These are phyloP conservation scores for Nicotiana noctiflora DNA, from an alignment of 257 asterid species.

Conservation along the genomic window DNA sequence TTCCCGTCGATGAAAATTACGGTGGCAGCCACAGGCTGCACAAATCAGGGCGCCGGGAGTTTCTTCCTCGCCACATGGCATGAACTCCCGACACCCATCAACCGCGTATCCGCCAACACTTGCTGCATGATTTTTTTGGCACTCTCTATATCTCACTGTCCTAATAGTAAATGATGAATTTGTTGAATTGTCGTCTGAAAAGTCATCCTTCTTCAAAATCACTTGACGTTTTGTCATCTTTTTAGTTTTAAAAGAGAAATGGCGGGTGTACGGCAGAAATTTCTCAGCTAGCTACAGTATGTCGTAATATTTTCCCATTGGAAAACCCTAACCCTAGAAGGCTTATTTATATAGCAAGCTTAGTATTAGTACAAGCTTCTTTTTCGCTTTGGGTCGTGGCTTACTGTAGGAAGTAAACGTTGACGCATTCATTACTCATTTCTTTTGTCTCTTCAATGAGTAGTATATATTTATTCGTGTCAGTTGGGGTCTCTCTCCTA, in stretches of 20 bases:
- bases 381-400: not conserved
- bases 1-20: too few relatives aligned
- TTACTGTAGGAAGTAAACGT: not conserved
- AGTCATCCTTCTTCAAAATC: conserved; percentile 11
- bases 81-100: too few relatives aligned
- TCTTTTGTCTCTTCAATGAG: not conserved
- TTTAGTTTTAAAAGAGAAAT: not conserved
- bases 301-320: conserved; percentile 6
- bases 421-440: not conserved
- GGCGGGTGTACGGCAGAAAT: not conserved
- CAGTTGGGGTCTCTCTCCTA: not conserved
- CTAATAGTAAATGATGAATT: too few relatives aligned
- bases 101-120: too few relatives aligned
- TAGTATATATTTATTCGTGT: not conserved
- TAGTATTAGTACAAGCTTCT: not conserved
- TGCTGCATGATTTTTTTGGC: too few relatives aligned
- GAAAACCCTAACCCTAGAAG: conserved; percentile 54
- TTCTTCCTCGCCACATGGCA: too few relatives aligned
- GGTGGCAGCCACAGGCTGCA: too few relatives aligned
- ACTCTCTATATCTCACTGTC: too few relatives aligned
- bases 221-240: conserved; percentile 31
- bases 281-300: conserved; percentile 1
- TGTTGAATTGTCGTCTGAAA: too few relatives aligned
- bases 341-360: conserved; percentile 36
- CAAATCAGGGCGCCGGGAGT: too few relatives aligned